Evolutionary conservation across 164 flowering plant genomes (phyloP).

Genomic region (Magnolia changhungtana): DNA sequence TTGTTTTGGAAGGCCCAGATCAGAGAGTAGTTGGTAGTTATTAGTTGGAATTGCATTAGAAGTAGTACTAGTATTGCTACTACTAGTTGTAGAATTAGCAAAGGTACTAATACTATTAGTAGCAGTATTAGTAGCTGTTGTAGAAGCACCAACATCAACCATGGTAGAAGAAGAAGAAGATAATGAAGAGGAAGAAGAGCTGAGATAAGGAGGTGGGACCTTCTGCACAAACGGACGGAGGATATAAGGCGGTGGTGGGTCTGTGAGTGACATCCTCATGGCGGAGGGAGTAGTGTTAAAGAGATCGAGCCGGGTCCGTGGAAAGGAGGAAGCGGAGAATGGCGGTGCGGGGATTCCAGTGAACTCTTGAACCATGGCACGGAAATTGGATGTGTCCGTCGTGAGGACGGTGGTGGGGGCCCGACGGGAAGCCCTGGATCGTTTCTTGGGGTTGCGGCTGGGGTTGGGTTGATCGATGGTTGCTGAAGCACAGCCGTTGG

Average conservation of each 20-base stretch:
- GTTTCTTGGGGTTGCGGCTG: conserved; percentile 47
- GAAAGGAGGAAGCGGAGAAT: conserved; percentile 39
- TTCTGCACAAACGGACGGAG: conserved; percentile 51
- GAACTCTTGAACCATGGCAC: conserved; percentile 83
- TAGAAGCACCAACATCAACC: conserved; percentile 11
- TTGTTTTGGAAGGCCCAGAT: conserved; percentile 1
- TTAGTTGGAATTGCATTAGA: conserved; percentile 8
- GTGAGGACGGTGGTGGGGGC: conserved; percentile 85
- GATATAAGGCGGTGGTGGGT: conserved; percentile 28
- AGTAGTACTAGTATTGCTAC: background rate
- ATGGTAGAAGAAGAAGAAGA: conserved; percentile 12
- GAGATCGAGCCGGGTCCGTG: conserved; percentile 49
- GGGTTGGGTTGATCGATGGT: conserved; percentile 30
- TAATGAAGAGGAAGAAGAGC: conserved; percentile 20
- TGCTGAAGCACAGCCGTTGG: conserved; percentile 35
- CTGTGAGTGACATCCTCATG: conserved; percentile 17
- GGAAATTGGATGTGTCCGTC: conserved; percentile 70
- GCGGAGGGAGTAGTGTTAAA: conserved; percentile 28
- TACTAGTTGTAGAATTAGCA: background rate
- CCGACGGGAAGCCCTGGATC: conserved; percentile 65
- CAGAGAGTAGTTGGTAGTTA: conserved; percentile 13
- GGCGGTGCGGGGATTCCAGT: conserved; percentile 75
- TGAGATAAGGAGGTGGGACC: conserved; percentile 40
- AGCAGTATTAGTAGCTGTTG: conserved; percentile 6
- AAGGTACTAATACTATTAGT: background rate